phyloP scores from a whole-genome alignment of 805 yeast species.

The Lachancea quebecensis region DNA sequence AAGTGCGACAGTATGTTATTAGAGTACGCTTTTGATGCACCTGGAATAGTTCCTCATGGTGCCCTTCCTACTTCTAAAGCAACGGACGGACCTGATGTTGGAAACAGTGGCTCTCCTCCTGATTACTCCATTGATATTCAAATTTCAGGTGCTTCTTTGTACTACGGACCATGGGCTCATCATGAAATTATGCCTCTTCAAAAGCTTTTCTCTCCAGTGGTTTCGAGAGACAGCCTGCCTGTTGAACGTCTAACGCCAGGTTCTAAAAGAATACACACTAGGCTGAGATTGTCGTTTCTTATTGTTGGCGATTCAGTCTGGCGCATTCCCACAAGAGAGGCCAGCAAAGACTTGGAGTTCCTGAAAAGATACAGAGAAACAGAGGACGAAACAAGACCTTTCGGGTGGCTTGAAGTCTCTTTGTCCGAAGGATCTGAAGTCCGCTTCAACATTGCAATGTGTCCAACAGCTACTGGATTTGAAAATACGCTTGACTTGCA shows the following conservation, averaged over 20 bases:
- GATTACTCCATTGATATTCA: conserved; percentile 54
- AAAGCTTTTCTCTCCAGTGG: conserved; percentile 57
- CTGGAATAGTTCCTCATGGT: conserved; percentile 52
- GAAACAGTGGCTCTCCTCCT: conserved; percentile 54
- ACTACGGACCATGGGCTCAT: conserved; percentile 96
- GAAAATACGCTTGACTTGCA: conserved; percentile 40
- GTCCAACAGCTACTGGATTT: conserved; percentile 53
- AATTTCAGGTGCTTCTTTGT: conserved; percentile 54
- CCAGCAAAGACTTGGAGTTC: conserved; percentile 61
- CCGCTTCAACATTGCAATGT: conserved; percentile 40
- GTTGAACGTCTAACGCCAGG: conserved; percentile 42
- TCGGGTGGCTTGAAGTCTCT: conserved; percentile 87
- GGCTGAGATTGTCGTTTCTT: conserved; percentile 48
- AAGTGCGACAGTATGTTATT: conserved; percentile 52
- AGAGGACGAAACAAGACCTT: conserved; percentile 49
- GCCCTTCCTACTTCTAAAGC: conserved; percentile 26
- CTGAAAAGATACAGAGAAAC: conserved; percentile 28
- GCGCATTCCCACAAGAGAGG: conserved; percentile 78
- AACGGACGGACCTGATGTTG: conserved; percentile 47
- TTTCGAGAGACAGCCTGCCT: conserved; percentile 50
- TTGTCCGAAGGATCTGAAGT: conserved; percentile 47
- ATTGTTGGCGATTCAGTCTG: conserved; percentile 60
- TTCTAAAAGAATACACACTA: conserved; percentile 45
- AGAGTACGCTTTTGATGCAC: conserved; percentile 61
- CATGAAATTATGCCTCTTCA: conserved; percentile 68